These are phyloP conservation scores for Pyronema omphalodes DNA, from an alignment of 495 filamentous ascomycete genomes.

Conservation along the genomic window DNA sequence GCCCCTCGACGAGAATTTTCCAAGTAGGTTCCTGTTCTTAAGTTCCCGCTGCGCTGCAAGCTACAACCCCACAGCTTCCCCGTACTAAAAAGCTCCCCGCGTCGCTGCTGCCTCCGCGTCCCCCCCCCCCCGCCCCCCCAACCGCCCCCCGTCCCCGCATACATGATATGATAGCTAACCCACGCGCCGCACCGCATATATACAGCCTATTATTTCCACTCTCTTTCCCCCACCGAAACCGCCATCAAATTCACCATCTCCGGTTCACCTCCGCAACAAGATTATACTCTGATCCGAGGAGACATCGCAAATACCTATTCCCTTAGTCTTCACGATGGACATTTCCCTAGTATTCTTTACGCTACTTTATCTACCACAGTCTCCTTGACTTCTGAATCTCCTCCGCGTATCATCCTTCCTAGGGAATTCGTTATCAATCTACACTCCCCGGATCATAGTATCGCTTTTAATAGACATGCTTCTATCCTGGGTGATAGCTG, in stretches of 20 bases:
- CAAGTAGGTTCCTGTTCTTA: too few species aligned
- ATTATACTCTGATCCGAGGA: conserved; percentile 58
- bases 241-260: conserved; percentile 58
- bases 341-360: conserved; percentile 62
- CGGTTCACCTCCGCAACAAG: conserved; percentile 57
- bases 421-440: conserved; percentile 65
- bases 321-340: conserved; percentile 65
- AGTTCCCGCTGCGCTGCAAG: background rate
- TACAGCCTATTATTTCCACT: conserved; percentile 46
- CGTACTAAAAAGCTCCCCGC: conserved; percentile 27
- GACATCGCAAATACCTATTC: conserved; percentile 72
- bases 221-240: conserved; percentile 26
- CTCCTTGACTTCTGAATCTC: conserved; percentile 34
- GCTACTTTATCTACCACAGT: conserved; percentile 45
- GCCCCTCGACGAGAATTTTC: conserved; percentile 75
- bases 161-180: too few species aligned
- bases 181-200: background rate
- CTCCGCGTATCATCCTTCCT: conserved; percentile 61
- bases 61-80: background rate
- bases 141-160: too few species aligned
- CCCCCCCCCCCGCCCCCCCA: too few species aligned
- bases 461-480: conserved; percentile 50
- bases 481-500: conserved; percentile 42
- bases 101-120: conserved; percentile 24
- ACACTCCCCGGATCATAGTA: conserved; percentile 82